Percentiles rank a stretch among this genome's conserved stretches.
phyloP scores from a whole-genome alignment of 2,329 filamentous ascomycete species.

The Hymenoscyphus repandus region DNA sequence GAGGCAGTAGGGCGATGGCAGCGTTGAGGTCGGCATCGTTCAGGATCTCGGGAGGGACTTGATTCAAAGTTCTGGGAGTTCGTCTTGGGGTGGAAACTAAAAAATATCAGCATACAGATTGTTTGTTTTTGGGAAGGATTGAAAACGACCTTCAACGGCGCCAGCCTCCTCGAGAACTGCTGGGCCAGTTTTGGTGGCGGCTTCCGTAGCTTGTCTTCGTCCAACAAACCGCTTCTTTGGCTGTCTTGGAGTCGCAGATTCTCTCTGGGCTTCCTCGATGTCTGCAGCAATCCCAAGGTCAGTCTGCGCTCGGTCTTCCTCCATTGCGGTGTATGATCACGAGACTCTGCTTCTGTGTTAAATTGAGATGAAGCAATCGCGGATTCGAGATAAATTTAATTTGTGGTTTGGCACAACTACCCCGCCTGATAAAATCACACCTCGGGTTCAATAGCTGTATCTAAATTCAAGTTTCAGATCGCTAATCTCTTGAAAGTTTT shows the following conservation, averaged over 20 bases:
- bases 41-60: constrained; percentile 82
- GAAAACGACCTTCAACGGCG: constrained; percentile 58
- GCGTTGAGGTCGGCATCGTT: constrained; percentile 80
- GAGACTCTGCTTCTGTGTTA: neutral
- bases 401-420: neutral
- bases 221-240: constrained; percentile 93
- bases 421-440: neutral
- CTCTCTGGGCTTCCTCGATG: constrained; percentile 51
- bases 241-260: constrained; percentile 50
- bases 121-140: constrained; percentile 16
- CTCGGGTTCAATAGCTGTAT: neutral
- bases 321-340: constrained; percentile 36
- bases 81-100: constrained; percentile 67
- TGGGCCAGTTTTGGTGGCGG: constrained; percentile 36
- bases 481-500: no score
- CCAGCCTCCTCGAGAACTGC: constrained; percentile 50
- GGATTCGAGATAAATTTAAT: no score
- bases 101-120: constrained; percentile 4
- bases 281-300: constrained; percentile 67
- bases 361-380: neutral
- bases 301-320: constrained; percentile 66
- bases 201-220: constrained; percentile 64
- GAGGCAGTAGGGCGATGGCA: constrained; percentile 78
- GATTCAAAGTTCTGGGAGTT: constrained; percentile 77
- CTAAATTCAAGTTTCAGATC: no score